Base-by-base conservation (phyloP, 768 basidiomycete genomes). In the Coprinopsis marcescibilis region DNA sequence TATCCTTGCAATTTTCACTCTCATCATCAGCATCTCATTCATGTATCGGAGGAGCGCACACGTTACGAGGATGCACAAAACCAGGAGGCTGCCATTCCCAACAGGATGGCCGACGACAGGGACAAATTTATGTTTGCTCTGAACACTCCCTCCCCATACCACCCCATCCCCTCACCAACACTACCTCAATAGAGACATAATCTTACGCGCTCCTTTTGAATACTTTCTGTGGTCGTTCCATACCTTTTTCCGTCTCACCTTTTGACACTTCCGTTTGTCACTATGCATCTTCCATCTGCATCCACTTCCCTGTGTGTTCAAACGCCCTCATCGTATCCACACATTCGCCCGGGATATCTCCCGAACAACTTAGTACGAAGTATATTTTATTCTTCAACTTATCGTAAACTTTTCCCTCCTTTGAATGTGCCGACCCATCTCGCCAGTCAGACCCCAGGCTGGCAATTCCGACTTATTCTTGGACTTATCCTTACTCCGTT, bases 301-400 rank as follows among this genome's bases (percentile, higher is more conserved):
- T 49, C 53, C 38, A 24, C 46, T 43, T 49, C 40, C 50, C 50
- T 48, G 47, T n/a, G n/a, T n/a, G n/a, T n/a, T 52, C 52, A 46
- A 48, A 53, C 45, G 53, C 57, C 47, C 55, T 53, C 42, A 25
- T 23, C 15, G 34, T 45, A 10, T 39, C 25, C 29, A 45, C 17
- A 19, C 33, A 45, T 46, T 54, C 50, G 12, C n/a, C 21, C 25
- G 30, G 25, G 41, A 24, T 37, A 35, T 37, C 68, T 74, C 77
- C 66, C 70, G 70, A 65, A 60, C 65, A 65, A 66, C 63, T 61
- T 68, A 70, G 42, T 49, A 52, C 79, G 73, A 72, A 78, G 72
- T 80, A 78, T 82, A 81, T 78, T 73, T 88, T 87, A 87, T 87
- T 86, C 76, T 78, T 84, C 82, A 83, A 70, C 73, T 85, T 83